Conservation (phyloP, 257 asterid genomes). For the Solanum bulbocastanum region DNA sequence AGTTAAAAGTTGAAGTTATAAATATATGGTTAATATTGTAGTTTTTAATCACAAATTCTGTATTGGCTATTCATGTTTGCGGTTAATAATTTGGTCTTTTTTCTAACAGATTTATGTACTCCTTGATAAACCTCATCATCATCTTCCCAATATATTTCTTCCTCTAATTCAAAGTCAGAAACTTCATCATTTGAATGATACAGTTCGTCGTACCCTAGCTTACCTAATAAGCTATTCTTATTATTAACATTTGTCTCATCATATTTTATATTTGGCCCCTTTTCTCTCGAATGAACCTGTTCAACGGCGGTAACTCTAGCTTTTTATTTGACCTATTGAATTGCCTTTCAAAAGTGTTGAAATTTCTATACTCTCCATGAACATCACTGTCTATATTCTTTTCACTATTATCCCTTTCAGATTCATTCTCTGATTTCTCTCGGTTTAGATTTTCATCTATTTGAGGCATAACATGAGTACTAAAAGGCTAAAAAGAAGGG, state of each 20-base stretch:
- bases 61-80: too few species aligned
- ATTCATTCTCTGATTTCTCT: not conserved
- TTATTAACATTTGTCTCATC: not conserved
- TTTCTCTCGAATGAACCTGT: not conserved
- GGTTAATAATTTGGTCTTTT: too few species aligned
- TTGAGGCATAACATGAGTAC: not conserved
- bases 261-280: not conserved
- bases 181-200: too few species aligned
- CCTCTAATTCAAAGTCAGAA: not conserved
- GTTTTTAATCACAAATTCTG: too few species aligned
- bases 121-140: not conserved
- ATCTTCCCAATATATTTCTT: not conserved
- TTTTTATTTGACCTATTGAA: not conserved
- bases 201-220: not conserved
- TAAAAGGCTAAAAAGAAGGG: too few species aligned
- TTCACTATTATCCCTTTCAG: not conserved
- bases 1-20: too few species aligned
- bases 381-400: too few species aligned
- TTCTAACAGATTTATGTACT: too few species aligned
- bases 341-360: not conserved
- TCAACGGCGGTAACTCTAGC: not conserved
- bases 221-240: not conserved
- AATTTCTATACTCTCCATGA: not conserved
- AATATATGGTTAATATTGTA: too few species aligned
- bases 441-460: not conserved